These are phyloP conservation scores for Vigna nakashimae DNA, from an alignment of 306 rosid genomes.

Conservation along the genomic window DNA sequence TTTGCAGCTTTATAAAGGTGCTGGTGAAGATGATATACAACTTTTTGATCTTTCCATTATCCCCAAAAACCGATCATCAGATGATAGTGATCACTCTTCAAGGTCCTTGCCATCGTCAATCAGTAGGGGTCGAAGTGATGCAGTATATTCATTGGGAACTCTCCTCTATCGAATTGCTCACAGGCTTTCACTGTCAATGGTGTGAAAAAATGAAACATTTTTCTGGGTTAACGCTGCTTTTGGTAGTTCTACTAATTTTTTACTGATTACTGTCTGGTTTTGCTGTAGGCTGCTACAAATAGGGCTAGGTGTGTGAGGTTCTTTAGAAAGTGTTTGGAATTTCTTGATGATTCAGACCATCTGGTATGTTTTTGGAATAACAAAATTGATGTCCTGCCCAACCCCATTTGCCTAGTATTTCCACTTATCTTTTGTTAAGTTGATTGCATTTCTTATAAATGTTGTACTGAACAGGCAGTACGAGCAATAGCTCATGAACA, in stretches of 20 bases:
- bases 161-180: conserved; percentile 93
- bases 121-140: conserved; percentile 78
- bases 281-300: conserved; percentile 78
- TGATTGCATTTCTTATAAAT: conserved; percentile 39
- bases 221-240: conserved; percentile 31
- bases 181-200: conserved; percentile 95
- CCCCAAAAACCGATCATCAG: conserved; percentile 70
- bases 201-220: conserved; percentile 48
- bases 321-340: conserved; percentile 85
- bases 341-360: conserved; percentile 89
- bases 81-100: conserved; percentile 67
- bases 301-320: conserved; percentile 87
- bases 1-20: conserved; percentile 94
- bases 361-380: conserved; percentile 64
- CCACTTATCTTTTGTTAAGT: conserved; percentile 31
- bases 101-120: conserved; percentile 75
- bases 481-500: conserved; percentile 98
- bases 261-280: conserved; percentile 47
- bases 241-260: conserved; percentile 33
- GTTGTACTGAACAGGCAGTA: conserved; percentile 71
- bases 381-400: conserved; percentile 15
- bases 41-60: conserved; percentile 93
- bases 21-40: conserved; percentile 93
- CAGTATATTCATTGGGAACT: conserved; percentile 86
- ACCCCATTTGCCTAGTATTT: background rate